Percentiles rank a stretch among this genome's conserved stretches.
These are phyloP conservation scores for Penicillium aurantiogriseum DNA, from an alignment of 2,329 filamentous ascomycete species.

Conservation along the genomic window DNA sequence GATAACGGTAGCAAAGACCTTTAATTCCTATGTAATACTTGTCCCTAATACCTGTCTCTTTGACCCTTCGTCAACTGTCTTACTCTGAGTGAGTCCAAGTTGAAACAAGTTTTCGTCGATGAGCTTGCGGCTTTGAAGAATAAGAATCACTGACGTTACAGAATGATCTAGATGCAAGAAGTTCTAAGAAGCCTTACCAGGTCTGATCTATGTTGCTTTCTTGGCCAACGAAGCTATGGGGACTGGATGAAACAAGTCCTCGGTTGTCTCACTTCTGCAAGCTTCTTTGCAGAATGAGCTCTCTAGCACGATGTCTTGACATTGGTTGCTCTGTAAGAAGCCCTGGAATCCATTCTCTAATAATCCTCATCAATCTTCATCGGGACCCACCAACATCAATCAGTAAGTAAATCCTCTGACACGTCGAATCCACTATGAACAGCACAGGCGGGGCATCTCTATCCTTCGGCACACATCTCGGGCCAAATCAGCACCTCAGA, in stretches of 20 bases:
- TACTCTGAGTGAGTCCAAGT: not conserved
- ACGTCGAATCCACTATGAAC: not conserved
- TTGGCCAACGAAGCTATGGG: not conserved
- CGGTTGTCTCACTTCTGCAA: not conserved
- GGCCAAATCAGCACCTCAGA: not conserved
- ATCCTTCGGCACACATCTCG: not conserved
- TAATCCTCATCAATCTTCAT: not conserved
- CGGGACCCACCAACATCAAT: not conserved
- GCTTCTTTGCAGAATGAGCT: slow-evolving; percentile 9
- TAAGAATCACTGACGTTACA: not conserved
- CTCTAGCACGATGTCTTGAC: not conserved
- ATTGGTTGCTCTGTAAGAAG: not conserved
- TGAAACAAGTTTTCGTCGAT: not conserved
- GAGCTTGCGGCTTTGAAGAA: not conserved
- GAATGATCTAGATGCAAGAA: not conserved
- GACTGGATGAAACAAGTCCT: not conserved
- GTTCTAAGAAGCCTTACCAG: slow-evolving; percentile 22
- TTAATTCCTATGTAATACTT: not conserved
- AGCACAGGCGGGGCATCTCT: not conserved
- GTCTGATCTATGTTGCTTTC: not conserved
- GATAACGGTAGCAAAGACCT: not conserved
- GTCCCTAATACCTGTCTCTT: not conserved
- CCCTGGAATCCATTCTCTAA: not conserved
- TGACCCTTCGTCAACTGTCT: not conserved
- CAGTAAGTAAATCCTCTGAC: not conserved